These are phyloP conservation scores for Rhodomyrtus tomentosa DNA, from an alignment of 345 rosid genomes.

Conservation along the genomic window DNA sequence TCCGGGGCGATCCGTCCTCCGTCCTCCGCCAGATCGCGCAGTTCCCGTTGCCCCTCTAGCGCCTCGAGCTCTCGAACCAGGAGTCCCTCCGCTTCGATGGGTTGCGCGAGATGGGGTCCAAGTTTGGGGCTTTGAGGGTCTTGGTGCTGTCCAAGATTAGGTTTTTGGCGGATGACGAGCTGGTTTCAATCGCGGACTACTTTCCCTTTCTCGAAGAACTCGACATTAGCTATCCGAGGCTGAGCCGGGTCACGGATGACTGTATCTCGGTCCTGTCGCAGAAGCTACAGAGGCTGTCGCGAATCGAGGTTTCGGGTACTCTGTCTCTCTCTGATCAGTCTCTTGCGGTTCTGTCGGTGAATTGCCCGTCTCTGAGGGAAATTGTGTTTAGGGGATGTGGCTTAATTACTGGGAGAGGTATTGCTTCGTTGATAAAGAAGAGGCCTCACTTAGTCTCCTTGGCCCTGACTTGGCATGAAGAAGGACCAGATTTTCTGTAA, in stretches of 20 bases:
- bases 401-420: slow-evolving; percentile 36
- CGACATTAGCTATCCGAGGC: slow-evolving; percentile 45
- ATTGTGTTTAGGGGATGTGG: slow-evolving; percentile 33
- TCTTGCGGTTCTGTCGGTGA: slow-evolving; percentile 19
- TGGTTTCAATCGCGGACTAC: slow-evolving; percentile 28
- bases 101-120: slow-evolving; percentile 9
- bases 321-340: slow-evolving; percentile 44
- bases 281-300: slow-evolving; percentile 29
- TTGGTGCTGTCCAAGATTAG: slow-evolving; percentile 25
- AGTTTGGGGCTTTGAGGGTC: slow-evolving; percentile 20
- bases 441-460: slow-evolving; percentile 22
- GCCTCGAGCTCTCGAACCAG: slow-evolving; percentile 28
- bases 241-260: slow-evolving; percentile 24
- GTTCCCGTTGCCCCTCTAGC: slow-evolving; percentile 29
- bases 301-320: slow-evolving; percentile 52
- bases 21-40: slow-evolving; percentile 22
- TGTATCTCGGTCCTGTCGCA: slow-evolving; percentile 34
- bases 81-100: slow-evolving; percentile 19
- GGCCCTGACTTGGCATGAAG: slow-evolving; percentile 12
- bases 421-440: slow-evolving; percentile 22
- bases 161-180: slow-evolving; percentile 13
- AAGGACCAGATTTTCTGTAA: slow-evolving; percentile 25
- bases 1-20: slow-evolving; percentile 7
- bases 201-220: slow-evolving; percentile 46
- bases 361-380: slow-evolving; percentile 32